Percentiles rank a stretch among this genome's conserved stretches.
These are phyloP conservation scores for Murraya koenigii DNA, from an alignment of 345 rosid genomes.

Conservation along the genomic window DNA sequence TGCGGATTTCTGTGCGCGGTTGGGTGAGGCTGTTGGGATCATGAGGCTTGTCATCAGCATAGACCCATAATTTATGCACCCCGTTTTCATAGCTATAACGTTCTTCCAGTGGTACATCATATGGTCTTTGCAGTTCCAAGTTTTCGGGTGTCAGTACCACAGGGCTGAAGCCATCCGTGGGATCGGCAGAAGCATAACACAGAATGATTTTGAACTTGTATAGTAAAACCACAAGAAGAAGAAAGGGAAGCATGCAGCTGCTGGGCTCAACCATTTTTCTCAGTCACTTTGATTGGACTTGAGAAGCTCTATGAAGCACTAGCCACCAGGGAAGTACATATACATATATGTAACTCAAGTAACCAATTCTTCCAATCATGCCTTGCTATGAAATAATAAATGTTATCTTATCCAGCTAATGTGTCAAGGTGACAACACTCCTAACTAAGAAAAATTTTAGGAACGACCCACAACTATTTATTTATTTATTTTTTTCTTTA, in stretches of 20 bases:
- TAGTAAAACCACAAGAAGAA: background rate
- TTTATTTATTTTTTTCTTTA: too few species aligned
- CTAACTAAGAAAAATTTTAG: background rate
- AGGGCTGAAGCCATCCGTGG: conserved; percentile 28
- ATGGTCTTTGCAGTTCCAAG: conserved; percentile 35
- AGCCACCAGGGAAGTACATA: background rate
- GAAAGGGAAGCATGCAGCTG: background rate
- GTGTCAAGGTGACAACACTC: background rate
- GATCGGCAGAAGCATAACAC: conserved; percentile 18
- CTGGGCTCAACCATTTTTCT: background rate
- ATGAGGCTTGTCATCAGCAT: conserved; percentile 42
- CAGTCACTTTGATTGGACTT: background rate
- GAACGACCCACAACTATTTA: background rate
- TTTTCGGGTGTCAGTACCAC: conserved; percentile 24
- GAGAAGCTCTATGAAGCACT: background rate
- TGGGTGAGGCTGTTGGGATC: conserved; percentile 32
- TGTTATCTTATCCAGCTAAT: too few species aligned
- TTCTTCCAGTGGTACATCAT: conserved; percentile 22
- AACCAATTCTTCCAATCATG: too few species aligned
- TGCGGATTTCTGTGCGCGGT: conserved; percentile 38
- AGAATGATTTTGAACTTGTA: background rate
- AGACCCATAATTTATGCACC: conserved; percentile 32
- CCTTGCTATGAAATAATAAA: too few species aligned
- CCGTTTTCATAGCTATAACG: conserved; percentile 34
- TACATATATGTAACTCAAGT: too few species aligned